A percentile compares a stretch with the other conserved stretches of the same genome.
Conservation (phyloP, 495 filamentous ascomycete species). For the Hypoxylon lienhwacheense region DNA sequence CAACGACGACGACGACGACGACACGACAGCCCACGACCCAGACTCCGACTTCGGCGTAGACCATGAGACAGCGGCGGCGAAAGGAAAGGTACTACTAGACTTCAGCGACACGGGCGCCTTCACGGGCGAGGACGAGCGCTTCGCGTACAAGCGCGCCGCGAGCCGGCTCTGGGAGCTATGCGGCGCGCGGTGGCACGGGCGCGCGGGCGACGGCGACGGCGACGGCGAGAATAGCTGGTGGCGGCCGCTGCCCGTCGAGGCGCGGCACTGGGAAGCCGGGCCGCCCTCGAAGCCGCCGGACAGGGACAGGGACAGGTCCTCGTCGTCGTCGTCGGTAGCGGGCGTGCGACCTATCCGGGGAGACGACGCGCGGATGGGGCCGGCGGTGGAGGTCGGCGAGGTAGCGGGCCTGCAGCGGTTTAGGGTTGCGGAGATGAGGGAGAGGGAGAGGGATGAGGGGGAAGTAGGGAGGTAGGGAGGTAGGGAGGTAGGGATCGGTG, state of each 20-base stretch:
- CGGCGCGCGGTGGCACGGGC: conserved; percentile 62
- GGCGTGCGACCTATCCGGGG: conserved; percentile 5
- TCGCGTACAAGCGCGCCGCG: conserved; percentile 68
- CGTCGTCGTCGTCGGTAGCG: too few relatives aligned
- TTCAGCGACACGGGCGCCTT: conserved; percentile 61
- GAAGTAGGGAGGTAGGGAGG: neutral
- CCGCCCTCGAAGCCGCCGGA: conserved; percentile 31
- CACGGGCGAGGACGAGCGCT: conserved; percentile 72
- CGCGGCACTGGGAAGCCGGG: conserved; percentile 60
- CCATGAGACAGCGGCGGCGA: conserved; percentile 34
- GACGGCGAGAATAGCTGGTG: too few relatives aligned
- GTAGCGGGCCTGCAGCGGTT: conserved; percentile 46
- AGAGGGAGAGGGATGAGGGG: conserved; percentile 13
- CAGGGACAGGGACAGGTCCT: too few relatives aligned
- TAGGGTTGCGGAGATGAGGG: conserved; percentile 33
- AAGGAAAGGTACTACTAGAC: too few relatives aligned
- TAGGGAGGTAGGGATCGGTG: neutral
- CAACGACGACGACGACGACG: too few relatives aligned
- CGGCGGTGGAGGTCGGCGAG: conserved; percentile 46
- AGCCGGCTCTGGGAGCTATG: conserved; percentile 74
- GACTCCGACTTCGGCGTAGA: conserved; percentile 49
- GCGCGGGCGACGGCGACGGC: conserved; percentile 52
- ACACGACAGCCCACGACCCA: conserved; percentile 53
- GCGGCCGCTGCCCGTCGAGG: conserved; percentile 61
- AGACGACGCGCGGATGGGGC: conserved; percentile 43